A percentile compares a stretch with the other conserved stretches of the same genome.
Conservation (phyloP, 2,329 filamentous ascomycete species). For the Colletotrichum somersetense region DNA sequence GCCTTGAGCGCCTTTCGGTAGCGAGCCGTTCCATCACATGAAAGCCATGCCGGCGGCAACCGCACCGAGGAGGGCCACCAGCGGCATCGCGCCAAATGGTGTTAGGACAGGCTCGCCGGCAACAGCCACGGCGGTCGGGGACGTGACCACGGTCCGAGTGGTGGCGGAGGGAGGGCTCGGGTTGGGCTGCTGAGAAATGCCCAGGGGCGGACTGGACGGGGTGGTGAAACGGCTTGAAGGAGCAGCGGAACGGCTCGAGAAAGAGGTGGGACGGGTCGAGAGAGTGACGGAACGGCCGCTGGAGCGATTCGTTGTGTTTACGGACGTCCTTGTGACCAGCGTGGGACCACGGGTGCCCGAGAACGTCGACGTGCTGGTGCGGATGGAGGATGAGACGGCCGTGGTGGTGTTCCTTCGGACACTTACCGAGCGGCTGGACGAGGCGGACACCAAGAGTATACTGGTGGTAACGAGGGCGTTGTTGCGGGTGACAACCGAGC, state of each 20-base stretch:
- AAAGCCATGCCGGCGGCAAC: slow-evolving; percentile 22
- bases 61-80: slow-evolving; percentile 21
- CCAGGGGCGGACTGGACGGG: background rate
- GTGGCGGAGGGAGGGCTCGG: background rate
- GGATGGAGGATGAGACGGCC: background rate
- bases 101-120: slow-evolving; percentile 24
- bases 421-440: background rate
- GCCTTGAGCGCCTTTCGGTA: background rate
- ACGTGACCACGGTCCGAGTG: background rate
- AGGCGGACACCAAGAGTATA: background rate
- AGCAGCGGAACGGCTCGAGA: too few species aligned
- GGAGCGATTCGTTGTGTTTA: background rate
- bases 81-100: slow-evolving; percentile 5
- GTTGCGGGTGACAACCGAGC: background rate
- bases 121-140: background rate
- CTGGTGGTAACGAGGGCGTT: background rate
- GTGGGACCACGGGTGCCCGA: background rate
- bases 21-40: slow-evolving; percentile 3
- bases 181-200: background rate
- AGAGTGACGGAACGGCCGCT: background rate
- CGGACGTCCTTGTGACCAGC: background rate
- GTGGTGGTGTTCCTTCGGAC: background rate
- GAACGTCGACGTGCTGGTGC: background rate
- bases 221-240: too few species aligned
- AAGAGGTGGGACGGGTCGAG: background rate